These are phyloP conservation scores for Adansonia digitata DNA, from an alignment of 345 rosid species.

Conservation along the genomic window DNA sequence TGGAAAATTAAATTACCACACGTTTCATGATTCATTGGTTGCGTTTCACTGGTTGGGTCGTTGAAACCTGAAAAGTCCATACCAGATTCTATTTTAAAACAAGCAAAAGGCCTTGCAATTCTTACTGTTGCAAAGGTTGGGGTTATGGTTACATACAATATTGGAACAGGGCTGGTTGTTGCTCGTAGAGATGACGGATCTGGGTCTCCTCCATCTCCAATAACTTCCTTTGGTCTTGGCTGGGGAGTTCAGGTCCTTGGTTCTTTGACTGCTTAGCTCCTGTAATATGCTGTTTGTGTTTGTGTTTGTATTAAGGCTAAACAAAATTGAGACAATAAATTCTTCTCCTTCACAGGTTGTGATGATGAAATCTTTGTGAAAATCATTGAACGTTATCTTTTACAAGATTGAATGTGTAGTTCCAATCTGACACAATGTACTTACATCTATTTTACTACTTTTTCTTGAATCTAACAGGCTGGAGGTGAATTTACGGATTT, in stretches of 20 bases:
- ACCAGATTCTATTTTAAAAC: constrained; percentile 64
- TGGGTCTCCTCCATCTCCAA: constrained; percentile 96
- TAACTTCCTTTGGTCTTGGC: constrained; percentile 82
- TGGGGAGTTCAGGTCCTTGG: constrained; percentile 93
- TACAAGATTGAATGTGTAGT: not conserved
- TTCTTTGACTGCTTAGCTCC: constrained; percentile 38
- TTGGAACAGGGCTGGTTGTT: constrained; percentile 87
- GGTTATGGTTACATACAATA: constrained; percentile 74
- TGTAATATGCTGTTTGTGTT: not conserved
- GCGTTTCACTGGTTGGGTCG: constrained; percentile 49
- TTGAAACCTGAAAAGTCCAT: constrained; percentile 77
- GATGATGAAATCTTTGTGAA: constrained; percentile 33
- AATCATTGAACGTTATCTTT: constrained; percentile 12
- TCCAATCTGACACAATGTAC: constrained; percentile 19
- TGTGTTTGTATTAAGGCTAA: not conserved
- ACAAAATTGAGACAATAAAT: no score
- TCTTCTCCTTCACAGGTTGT: not conserved
- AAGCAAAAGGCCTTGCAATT: constrained; percentile 91
- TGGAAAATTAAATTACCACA: not conserved
- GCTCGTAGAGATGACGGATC: constrained; percentile 88
- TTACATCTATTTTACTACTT: not conserved
- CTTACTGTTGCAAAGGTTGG: constrained; percentile 84
- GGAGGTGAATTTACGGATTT: constrained; percentile 96
- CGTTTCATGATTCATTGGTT: constrained; percentile 7
- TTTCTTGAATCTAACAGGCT: constrained; percentile 40